These are phyloP conservation scores for Epichloe gansuensis DNA, from an alignment of 2,329 filamentous ascomycete genomes.

Conservation along the genomic window DNA sequence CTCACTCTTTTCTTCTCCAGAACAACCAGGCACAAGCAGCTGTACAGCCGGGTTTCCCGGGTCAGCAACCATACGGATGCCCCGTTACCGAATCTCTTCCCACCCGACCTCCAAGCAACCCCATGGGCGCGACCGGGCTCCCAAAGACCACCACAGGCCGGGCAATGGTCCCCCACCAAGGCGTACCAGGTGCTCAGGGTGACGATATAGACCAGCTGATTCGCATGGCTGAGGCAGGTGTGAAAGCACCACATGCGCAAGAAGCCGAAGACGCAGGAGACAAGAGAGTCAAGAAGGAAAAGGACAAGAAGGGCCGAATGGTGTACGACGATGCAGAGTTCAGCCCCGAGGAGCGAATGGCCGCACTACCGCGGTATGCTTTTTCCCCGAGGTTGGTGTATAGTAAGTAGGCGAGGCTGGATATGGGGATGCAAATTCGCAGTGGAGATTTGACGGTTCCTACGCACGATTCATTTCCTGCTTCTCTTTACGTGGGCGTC, in stretches of 20 bases:
- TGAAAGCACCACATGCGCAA: constrained; percentile 31
- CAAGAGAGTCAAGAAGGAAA: constrained; percentile 55
- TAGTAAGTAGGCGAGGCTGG: background rate
- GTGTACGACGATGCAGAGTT: constrained; percentile 69
- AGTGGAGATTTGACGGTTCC: too few species aligned
- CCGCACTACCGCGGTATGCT: constrained; percentile 62
- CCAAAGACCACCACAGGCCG: constrained; percentile 27
- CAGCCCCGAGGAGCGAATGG: constrained; percentile 86
- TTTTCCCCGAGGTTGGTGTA: constrained; percentile 26
- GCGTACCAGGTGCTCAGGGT: constrained; percentile 20
- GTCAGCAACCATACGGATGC: constrained; percentile 20
- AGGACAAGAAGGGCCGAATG: constrained; percentile 57
- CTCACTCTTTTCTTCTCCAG: constrained; percentile 2
- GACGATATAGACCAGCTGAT: constrained; percentile 57
- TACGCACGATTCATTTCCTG: background rate
- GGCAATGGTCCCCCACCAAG: constrained; percentile 12
- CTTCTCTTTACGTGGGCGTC: background rate
- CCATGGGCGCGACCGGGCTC: constrained; percentile 27
- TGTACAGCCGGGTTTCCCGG: constrained; percentile 13
- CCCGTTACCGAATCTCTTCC: constrained; percentile 30
- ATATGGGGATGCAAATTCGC: too few species aligned
- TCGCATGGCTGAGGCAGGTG: constrained; percentile 50
- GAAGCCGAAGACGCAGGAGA: constrained; percentile 36
- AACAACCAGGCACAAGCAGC: constrained; percentile 10
- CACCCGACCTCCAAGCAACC: constrained; percentile 29